A percentile compares a stretch with the other conserved stretches of the same genome.
phyloP scores from a whole-genome alignment of 2,329 filamentous ascomycete species.

The Teratosphaeria zuluensis region DNA sequence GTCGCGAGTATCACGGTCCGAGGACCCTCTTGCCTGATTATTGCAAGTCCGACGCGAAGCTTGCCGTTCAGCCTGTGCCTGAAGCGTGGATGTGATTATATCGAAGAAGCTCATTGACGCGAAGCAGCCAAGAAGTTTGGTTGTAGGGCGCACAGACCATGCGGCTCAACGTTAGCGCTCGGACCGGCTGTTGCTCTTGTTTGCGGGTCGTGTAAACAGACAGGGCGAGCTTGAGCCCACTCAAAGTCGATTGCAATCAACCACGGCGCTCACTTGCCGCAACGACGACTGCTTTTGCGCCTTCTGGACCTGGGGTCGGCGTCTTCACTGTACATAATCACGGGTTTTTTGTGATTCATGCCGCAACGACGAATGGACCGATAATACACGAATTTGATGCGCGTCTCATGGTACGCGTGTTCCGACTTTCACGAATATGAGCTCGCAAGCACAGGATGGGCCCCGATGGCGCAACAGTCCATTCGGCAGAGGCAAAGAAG shows the following conservation, averaged over 20 bases:
- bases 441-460: slow-evolving; percentile 49
- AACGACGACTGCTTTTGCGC: background rate
- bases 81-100: background rate
- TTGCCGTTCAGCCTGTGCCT: background rate
- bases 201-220: background rate
- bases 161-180: background rate
- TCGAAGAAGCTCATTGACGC: background rate
- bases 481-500: slow-evolving; percentile 49
- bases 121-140: background rate
- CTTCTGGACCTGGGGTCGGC: background rate
- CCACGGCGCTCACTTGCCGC: background rate
- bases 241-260: background rate
- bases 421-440: slow-evolving; percentile 31
- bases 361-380: background rate
- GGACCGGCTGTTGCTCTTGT: background rate
- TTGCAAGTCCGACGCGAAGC: background rate
- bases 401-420: slow-evolving; percentile 4
- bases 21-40: too few relatives aligned
- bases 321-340: background rate
- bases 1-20: too few relatives aligned
- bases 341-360: background rate
- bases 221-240: background rate
- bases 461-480: slow-evolving; percentile 71
- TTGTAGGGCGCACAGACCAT: background rate
- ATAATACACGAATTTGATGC: slow-evolving; percentile 1